Evolutionary conservation across 768 basidiomycete species (phyloP).

Genomic region (Guyanaporus albipodus): DNA sequence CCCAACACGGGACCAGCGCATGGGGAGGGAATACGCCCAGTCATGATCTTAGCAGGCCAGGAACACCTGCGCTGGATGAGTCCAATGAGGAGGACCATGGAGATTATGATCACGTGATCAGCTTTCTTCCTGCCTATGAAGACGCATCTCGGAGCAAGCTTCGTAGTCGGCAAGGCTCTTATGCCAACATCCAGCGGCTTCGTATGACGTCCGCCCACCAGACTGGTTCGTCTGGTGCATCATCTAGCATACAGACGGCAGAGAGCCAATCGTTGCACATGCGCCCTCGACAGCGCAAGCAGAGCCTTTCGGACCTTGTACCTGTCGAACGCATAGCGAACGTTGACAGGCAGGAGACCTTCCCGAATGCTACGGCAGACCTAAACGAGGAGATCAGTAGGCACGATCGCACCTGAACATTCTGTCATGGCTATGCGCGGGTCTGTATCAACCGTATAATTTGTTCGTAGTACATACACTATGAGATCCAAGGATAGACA

Average conservation of each 20-base stretch:
- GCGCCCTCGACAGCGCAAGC: conserved; percentile 52
- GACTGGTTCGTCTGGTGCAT: conserved; percentile 6
- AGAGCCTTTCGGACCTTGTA: conserved; percentile 63
- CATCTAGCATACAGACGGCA: conserved; percentile 14
- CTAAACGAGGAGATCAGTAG: conserved; percentile 61
- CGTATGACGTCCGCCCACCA: conserved; percentile 35
- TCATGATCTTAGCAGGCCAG: conserved; percentile 59
- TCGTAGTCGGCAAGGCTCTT: conserved; percentile 67
- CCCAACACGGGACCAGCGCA: conserved; percentile 77
- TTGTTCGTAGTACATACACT: conserved; percentile 29
- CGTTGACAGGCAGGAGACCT: conserved; percentile 53
- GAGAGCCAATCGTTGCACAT: conserved; percentile 44
- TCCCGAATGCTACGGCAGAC: conserved; percentile 59
- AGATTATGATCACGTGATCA: conserved; percentile 88
- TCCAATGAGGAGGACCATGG: conserved; percentile 86
- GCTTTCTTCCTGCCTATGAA: conserved; percentile 53
- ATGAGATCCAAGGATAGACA: conserved; percentile 16
- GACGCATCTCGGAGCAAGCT: conserved; percentile 41
- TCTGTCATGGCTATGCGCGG: conserved; percentile 14
- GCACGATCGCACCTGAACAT: conserved; percentile 25
- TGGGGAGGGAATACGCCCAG: conserved; percentile 62
- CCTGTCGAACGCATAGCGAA: conserved; percentile 59
- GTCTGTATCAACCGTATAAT: conserved; percentile 19
- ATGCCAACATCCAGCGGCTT: conserved; percentile 76
- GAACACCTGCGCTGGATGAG: conserved; percentile 72